phyloP scores from a whole-genome alignment of 2,329 filamentous ascomycete genomes.

The Aspergillus quadricinctus region DNA sequence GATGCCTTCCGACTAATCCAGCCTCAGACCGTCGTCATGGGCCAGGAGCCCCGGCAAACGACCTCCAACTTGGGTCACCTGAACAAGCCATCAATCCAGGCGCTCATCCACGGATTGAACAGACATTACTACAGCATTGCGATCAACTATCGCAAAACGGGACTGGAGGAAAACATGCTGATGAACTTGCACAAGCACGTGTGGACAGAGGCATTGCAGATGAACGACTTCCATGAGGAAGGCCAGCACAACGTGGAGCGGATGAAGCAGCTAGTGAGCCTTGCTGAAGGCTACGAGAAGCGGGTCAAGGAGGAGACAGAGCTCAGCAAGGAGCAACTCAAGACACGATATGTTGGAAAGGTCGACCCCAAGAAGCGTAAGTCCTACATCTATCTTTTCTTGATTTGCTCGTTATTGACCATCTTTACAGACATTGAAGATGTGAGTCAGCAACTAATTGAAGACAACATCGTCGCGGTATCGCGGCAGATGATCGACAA shows the following conservation, averaged over 20 bases:
- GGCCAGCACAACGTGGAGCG: conserved; percentile 81
- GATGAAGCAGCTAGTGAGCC: conserved; percentile 77
- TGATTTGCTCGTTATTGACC: conserved; percentile 16
- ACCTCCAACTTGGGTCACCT: conserved; percentile 96
- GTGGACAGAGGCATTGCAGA: conserved; percentile 95
- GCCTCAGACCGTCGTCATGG: conserved; percentile 95
- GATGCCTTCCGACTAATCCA: conserved; percentile 98
- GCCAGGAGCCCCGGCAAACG: conserved; percentile 94
- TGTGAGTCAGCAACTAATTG: conserved; percentile 91
- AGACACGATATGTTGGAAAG: conserved; percentile 98
- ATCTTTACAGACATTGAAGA: conserved; percentile 73
- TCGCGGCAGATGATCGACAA: conserved; percentile 99
- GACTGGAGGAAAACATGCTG: conserved; percentile 97
- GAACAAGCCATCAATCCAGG: conserved; percentile 99
- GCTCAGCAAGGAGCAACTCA: conserved; percentile 92
- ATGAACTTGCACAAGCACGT: conserved; percentile 99
- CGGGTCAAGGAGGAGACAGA: conserved; percentile 98
- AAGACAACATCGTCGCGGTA: conserved; percentile 99
- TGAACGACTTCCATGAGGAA: conserved; percentile 90
- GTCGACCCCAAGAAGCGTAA: conserved; percentile 95
- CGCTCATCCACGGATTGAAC: conserved; percentile 95
- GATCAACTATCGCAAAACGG: conserved; percentile 97
- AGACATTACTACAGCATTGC: conserved; percentile 98
- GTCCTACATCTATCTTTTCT: conserved; percentile 20
- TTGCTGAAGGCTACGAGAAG: conserved; percentile 97